Evolutionary conservation across 345 rosid genomes (phyloP), one percentile per base, ranked within the genome.

Genomic region (Ceriops zippeliana): DNA sequence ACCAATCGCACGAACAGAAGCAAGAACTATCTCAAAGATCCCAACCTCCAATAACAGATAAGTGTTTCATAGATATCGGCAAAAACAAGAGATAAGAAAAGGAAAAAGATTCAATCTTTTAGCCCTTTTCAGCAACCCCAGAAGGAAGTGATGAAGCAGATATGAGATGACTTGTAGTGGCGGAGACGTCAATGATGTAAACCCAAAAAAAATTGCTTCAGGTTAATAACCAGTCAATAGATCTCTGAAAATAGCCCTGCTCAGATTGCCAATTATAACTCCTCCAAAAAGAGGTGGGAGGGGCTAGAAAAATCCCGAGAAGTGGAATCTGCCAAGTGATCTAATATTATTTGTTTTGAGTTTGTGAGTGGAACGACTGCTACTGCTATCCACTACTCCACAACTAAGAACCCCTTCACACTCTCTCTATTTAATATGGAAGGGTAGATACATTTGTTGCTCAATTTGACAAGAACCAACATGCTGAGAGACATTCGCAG

Each of bases 1-100:
- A 67, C 70, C 70, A 67, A 37, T 67, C 61, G 52, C 70, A 67
- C 34, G 31, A 67, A 15, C 11, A 22, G 35, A 34, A 21, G 59
- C 28, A 24, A 24, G 30, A 11, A 10, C 30, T 11, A 15, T 47
- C 21, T 34, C 42, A 35, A 24, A 22, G 20, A 66, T 22, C 51
- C 6, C 21, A 32, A 15, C 59, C 10, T 27, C 30, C 59, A 56
- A 56, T 56, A 16, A 56, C 31, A 56, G 59, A 24, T 6, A 15
- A 11, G 5, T 3, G 16, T 56, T 16, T 56, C 59, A 56, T 16
- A 24, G 30, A 56, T 24, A 27, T 24, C 28, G 6, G 31, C 19
- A 56, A 32, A 34, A n/a, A 9, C 49, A 19, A 47, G 20, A 42
- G 22, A 7, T 49, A n/a, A 47, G 17, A 49, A 35, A 35, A 22